Conservation (phyloP, 768 basidiomycete genomes). For the Filobasidium floriforme region DNA sequence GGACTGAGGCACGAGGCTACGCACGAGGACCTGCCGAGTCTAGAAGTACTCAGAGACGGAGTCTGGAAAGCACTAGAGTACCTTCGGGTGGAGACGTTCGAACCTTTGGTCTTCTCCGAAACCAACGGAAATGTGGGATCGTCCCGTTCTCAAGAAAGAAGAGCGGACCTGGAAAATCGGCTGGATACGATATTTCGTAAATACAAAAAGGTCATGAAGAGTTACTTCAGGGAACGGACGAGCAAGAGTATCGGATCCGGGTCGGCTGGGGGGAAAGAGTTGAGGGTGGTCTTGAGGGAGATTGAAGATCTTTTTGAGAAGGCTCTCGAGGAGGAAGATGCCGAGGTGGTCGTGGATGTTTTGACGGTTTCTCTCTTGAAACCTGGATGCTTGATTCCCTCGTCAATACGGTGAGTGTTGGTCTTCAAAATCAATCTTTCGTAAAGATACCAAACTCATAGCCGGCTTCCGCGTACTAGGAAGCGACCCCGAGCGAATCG, state of each 20-base stretch:
- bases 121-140: conserved; percentile 53
- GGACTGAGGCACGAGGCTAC: conserved; percentile 91
- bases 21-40: conserved; percentile 84
- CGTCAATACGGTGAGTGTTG: conserved; percentile 67
- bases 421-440: too few species aligned
- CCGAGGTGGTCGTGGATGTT: conserved; percentile 57
- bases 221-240: conserved; percentile 52
- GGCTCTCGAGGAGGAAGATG: conserved; percentile 5
- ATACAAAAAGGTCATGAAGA: conserved; percentile 50
- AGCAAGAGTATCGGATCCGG: conserved; percentile 39
- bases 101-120: conserved; percentile 60
- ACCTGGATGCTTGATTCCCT: conserved; percentile 68
- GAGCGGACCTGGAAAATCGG: conserved; percentile 63
- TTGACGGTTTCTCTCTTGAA: conserved; percentile 63
- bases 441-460: too few species aligned
- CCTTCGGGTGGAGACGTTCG: conserved; percentile 48
- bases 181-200: conserved; percentile 50
- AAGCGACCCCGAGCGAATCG: conserved; percentile 13
- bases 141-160: conserved; percentile 53
- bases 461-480: too few species aligned
- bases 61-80: conserved; percentile 35
- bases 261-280: conserved; percentile 37
- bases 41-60: conserved; percentile 69
- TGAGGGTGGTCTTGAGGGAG: conserved; percentile 39
- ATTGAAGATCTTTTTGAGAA: conserved; percentile 21